phyloP scores from a whole-genome alignment of 2,329 filamentous ascomycete genomes.

The Penicillium brevicompactum region DNA sequence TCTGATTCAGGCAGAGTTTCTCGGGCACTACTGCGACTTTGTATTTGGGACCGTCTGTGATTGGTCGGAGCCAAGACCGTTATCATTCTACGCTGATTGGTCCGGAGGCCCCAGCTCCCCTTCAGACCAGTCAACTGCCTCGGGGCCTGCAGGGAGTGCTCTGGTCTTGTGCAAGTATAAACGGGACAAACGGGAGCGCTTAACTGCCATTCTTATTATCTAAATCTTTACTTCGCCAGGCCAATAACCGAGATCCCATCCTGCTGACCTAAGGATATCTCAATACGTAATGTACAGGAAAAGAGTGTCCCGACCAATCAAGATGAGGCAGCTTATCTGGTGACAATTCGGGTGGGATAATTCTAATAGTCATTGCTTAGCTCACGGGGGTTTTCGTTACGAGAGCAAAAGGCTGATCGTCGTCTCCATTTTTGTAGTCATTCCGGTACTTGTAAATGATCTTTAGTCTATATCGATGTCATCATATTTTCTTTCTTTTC shows the following conservation, averaged over 20 bases:
- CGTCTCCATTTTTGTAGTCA: neutral
- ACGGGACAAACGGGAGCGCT: neutral
- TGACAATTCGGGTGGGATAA: slow-evolving; percentile 25
- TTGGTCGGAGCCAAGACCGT: slow-evolving; percentile 23
- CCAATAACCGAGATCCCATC: neutral
- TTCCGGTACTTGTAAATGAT: neutral
- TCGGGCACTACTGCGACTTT: slow-evolving; percentile 24
- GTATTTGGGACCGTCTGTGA: slow-evolving; percentile 10
- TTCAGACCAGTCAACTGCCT: neutral
- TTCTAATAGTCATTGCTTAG: slow-evolving; percentile 11
- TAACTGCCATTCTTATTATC: slow-evolving; percentile 5
- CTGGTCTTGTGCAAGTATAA: no score
- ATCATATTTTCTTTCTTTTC: slow-evolving; percentile 14
- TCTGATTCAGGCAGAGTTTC: slow-evolving; percentile 19
- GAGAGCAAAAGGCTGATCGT: slow-evolving; percentile 27
- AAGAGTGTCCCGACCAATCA: slow-evolving; percentile 33
- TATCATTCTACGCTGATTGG: slow-evolving; percentile 32
- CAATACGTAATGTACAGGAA: slow-evolving; percentile 37
- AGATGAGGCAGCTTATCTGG: slow-evolving; percentile 30
- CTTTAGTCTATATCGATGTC: slow-evolving; percentile 19
- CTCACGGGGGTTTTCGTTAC: slow-evolving; percentile 21
- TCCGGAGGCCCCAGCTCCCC: neutral
- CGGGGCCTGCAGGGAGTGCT: no score
- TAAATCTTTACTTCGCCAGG: slow-evolving; percentile 1
- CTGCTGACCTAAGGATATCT: slow-evolving; percentile 11